Conservation (phyloP, 306 rosid genomes). For the Cajanus cajan region DNA sequence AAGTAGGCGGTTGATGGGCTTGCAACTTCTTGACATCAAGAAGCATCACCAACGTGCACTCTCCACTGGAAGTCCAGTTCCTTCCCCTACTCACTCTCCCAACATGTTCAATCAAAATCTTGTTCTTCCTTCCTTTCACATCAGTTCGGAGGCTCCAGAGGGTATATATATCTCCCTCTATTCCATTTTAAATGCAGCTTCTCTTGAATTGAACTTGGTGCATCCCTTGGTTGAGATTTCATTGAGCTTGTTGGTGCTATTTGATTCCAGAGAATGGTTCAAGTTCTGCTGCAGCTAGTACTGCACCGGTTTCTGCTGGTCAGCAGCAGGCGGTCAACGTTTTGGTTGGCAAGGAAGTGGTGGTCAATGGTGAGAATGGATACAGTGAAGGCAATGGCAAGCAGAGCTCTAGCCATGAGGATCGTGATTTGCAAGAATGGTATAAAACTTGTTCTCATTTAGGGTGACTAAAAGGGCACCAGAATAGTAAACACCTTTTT, state of each 20-base stretch:
- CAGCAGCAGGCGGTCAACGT: constrained; percentile 36
- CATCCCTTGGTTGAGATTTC: constrained; percentile 5
- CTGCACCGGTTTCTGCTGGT: constrained; percentile 35
- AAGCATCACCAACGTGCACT: constrained; percentile 73
- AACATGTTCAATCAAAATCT: constrained; percentile 52
- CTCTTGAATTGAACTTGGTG: background rate
- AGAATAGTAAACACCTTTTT: constrained; percentile 36
- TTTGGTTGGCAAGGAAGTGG: constrained; percentile 42
- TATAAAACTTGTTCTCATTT: constrained; percentile 32
- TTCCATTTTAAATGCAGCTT: background rate
- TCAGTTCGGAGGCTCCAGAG: constrained; percentile 47
- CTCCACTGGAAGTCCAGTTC: constrained; percentile 70
- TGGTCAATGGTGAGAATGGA: constrained; percentile 35
- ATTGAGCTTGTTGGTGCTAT: constrained; percentile 8
- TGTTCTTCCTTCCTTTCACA: constrained; percentile 50
- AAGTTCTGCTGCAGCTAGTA: constrained; percentile 31
- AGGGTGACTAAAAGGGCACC: constrained; percentile 27
- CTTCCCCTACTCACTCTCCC: constrained; percentile 73
- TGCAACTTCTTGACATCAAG: constrained; percentile 92
- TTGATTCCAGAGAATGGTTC: constrained; percentile 53
- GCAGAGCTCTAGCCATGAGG: constrained; percentile 51
- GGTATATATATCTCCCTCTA: constrained; percentile 47
- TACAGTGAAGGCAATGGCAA: constrained; percentile 46
- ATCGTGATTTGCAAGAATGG: constrained; percentile 71
- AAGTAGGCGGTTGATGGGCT: constrained; percentile 75